Evolutionary conservation across 2,329 filamentous ascomycete genomes (phyloP).

Genomic region (Colletotrichum tanaceti): DNA sequence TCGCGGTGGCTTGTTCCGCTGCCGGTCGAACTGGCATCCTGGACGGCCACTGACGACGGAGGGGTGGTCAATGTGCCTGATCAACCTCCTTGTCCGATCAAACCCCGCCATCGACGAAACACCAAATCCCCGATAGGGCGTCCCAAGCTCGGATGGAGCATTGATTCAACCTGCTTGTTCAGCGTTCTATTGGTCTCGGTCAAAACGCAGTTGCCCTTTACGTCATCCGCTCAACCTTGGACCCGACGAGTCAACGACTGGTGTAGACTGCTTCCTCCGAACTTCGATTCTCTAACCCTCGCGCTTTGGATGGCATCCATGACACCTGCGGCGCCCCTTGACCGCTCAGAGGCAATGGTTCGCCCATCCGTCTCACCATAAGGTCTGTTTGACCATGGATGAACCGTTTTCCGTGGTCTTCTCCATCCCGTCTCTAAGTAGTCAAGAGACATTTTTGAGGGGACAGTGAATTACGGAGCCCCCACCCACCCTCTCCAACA

Average conservation of each 20-base stretch:
- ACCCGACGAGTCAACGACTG: background rate
- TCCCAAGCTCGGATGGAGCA: conserved; percentile 12
- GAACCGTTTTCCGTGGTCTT: conserved; percentile 21
- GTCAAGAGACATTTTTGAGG: conserved; percentile 1
- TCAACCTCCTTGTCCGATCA: conserved; percentile 5
- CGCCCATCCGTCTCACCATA: conserved; percentile 23
- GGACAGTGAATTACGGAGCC: conserved; percentile 1
- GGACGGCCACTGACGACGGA: background rate
- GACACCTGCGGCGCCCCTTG: background rate
- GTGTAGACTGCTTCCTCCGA: no score
- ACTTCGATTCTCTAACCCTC: background rate
- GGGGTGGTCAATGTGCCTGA: background rate
- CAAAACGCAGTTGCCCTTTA: background rate
- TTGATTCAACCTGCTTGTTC: conserved; percentile 3
- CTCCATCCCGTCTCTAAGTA: conserved; percentile 29
- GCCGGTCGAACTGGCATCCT: background rate
- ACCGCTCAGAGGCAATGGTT: background rate
- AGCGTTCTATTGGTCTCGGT: background rate
- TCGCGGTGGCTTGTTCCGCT: background rate
- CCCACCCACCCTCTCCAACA: background rate
- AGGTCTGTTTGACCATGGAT: conserved; percentile 9
- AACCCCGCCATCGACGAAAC: conserved; percentile 19
- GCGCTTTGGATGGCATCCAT: conserved; percentile 22
- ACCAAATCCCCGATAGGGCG: background rate
- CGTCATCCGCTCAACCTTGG: background rate